Percentiles rank a stretch among this genome's conserved stretches.
These are phyloP conservation scores for Kickxella alabastrina DNA, from an alignment of 192 early-diverging fungal genomes.

Conservation along the genomic window DNA sequence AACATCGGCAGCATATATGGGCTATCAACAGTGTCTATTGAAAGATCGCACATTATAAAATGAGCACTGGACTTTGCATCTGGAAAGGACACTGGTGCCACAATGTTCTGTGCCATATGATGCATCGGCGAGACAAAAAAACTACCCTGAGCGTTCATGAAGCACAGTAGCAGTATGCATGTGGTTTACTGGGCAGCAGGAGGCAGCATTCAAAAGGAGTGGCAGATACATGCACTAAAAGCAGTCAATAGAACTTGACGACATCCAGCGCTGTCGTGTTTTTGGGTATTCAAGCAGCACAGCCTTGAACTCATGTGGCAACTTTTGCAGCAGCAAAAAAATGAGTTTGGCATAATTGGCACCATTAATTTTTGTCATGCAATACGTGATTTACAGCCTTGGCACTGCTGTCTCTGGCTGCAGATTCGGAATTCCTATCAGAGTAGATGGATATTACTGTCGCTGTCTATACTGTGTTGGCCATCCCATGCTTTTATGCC, in stretches of 20 bases:
- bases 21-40: constrained; percentile 47
- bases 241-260: constrained; percentile 7
- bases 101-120: constrained; percentile 22
- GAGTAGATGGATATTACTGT: not conserved
- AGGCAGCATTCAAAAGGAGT: too few relatives aligned
- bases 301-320: constrained; percentile 5
- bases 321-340: constrained; percentile 13
- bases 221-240: constrained; percentile 7
- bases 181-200: too few relatives aligned
- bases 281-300: constrained; percentile 12
- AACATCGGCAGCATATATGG: constrained; percentile 38
- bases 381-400: constrained; percentile 18
- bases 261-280: constrained; percentile 7
- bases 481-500: not conserved
- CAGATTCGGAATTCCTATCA: not conserved
- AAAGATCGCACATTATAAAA: constrained; percentile 45
- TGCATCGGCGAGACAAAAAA: constrained; percentile 27
- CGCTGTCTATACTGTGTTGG: not conserved
- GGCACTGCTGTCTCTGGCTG: not conserved
- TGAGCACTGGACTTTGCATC: too few relatives aligned
- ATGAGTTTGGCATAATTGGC: constrained; percentile 17
- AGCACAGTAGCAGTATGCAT: constrained; percentile 26
- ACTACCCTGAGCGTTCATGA: constrained; percentile 20
- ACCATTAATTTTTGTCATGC: constrained; percentile 16
- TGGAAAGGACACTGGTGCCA: constrained; percentile 10